A percentile compares a stretch with the other conserved stretches of the same genome.
These are phyloP conservation scores for Suillus weaverae DNA, from an alignment of 768 basidiomycete species.

Conservation along the genomic window DNA sequence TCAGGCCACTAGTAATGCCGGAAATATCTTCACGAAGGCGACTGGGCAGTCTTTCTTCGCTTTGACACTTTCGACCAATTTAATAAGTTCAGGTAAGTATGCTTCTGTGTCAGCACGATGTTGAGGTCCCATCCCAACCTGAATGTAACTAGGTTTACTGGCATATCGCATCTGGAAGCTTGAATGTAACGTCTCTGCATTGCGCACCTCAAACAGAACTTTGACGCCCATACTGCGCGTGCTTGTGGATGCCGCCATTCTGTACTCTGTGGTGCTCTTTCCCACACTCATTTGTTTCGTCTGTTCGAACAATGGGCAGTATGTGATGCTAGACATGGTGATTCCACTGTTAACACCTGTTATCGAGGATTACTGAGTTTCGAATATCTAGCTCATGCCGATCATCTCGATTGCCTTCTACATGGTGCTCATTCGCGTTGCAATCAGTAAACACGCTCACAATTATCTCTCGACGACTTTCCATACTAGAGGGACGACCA, in stretches of 20 bases:
- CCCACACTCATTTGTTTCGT: constrained; percentile 11
- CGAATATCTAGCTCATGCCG: constrained; percentile 3
- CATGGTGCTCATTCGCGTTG: constrained; percentile 9
- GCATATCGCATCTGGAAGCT: constrained; percentile 14
- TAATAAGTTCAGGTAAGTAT: constrained; percentile 11
- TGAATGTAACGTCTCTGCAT: not conserved
- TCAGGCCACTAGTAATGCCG: constrained; percentile 7
- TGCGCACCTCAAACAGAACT: not conserved
- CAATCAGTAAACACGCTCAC: not conserved
- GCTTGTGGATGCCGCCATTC: constrained; percentile 10
- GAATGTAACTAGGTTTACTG: constrained; percentile 3
- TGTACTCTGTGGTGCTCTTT: constrained; percentile 12
- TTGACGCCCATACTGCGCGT: constrained; percentile 5
- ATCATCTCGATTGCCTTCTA: constrained; percentile 15
- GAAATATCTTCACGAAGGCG: constrained; percentile 8
- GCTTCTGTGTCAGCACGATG: not conserved
- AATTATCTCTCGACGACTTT: not conserved
- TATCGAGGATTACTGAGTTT: not conserved
- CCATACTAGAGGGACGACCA: not conserved
- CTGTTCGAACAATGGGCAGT: constrained; percentile 9
- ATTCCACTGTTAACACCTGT: not conserved
- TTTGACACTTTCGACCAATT: constrained; percentile 10
- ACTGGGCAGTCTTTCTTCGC: constrained; percentile 13
- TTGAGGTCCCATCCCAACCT: not conserved
- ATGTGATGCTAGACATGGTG: constrained; percentile 1